Base-by-base conservation (phyloP, 306 rosid species). In the Cajanus cajan region DNA sequence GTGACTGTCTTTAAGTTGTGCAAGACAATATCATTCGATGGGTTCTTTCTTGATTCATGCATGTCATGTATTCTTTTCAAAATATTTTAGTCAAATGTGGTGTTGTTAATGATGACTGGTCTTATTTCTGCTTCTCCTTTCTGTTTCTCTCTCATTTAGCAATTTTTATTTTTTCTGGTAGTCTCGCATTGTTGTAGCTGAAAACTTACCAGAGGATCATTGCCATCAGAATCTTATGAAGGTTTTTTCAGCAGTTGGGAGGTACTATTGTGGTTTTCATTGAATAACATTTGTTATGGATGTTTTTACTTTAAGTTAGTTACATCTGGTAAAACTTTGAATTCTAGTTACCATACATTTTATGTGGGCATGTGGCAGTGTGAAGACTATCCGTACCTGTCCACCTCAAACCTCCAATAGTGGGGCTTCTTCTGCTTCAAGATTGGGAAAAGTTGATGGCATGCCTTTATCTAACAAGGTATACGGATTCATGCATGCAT, bases 181-280 rank as follows among this genome's bases (percentile, higher is more conserved):
- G 98, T 90, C 96, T 59, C 98, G 98, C 81, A 88, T 95, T 78
- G 89, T 92, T 80, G 88, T 95, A 39, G 98, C 98, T 54, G 98
- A 92, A 87, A 95, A 95, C 83, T 87, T 95, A 88, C 98, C 98
- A 1, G 98, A 95, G 83, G 98, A 95, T 81, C 98, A 95, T 83
- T 92, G 98, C 91, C 98, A 95, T 88, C 98, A 92, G 83, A 95
- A 93, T 88, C 97, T 93, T 73, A 89, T 93, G 98, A 95, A 93
- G 88, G 79, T 95, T 77, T 95, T 95, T 75, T 92, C 98, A 71
- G 75, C 90, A 39, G 97, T 90, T 84, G 98, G 98, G 86, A 92
- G 98, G 98, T 95, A 92, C 71, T 62, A 37, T 34, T 51, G 68
- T 54, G 40, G 64, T 76, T 73, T 64, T 25, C 22, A 11, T 48